These are phyloP conservation scores for Petunia hybrid DNA, from an alignment of 305 asterid genomes.

Conservation along the genomic window DNA sequence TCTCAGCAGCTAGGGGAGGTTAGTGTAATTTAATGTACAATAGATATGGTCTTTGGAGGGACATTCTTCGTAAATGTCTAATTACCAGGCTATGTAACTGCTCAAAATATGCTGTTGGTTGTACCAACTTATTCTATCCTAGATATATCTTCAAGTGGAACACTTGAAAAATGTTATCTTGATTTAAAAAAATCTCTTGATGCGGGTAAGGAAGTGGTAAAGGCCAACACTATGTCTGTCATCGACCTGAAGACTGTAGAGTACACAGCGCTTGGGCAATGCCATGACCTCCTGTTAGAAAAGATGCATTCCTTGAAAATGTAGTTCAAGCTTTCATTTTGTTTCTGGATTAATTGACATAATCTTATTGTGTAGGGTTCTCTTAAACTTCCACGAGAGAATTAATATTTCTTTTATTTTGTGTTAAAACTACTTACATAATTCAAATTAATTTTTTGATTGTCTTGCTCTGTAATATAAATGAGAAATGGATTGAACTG, in stretches of 20 bases:
- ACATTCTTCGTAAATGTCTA: not conserved
- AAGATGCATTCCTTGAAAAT: not conserved
- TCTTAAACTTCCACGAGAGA: not conserved
- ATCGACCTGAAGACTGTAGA: not conserved
- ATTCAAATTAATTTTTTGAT: not conserved
- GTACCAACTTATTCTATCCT: conserved; percentile 21
- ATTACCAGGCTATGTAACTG: not conserved
- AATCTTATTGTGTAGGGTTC: conserved; percentile 18
- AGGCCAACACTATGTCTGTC: not conserved
- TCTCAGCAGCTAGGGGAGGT: conserved; percentile 9
- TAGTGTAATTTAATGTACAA: not conserved
- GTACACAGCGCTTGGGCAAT: not conserved
- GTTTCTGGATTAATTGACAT: conserved; percentile 16
- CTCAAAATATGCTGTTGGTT: not conserved
- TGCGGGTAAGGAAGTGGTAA: not conserved
- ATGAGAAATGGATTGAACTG: not conserved
- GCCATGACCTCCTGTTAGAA: conserved; percentile 13
- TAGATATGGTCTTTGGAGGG: not conserved
- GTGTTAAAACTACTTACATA: not conserved
- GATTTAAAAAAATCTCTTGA: not conserved
- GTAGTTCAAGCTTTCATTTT: not conserved
- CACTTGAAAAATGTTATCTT: not conserved
- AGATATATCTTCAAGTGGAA: not conserved
- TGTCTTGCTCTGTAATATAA: conserved; percentile 23
- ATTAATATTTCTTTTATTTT: not conserved